Base-by-base conservation (phyloP, 257 asterid genomes). In the Jaltomata sinuosa region DNA sequence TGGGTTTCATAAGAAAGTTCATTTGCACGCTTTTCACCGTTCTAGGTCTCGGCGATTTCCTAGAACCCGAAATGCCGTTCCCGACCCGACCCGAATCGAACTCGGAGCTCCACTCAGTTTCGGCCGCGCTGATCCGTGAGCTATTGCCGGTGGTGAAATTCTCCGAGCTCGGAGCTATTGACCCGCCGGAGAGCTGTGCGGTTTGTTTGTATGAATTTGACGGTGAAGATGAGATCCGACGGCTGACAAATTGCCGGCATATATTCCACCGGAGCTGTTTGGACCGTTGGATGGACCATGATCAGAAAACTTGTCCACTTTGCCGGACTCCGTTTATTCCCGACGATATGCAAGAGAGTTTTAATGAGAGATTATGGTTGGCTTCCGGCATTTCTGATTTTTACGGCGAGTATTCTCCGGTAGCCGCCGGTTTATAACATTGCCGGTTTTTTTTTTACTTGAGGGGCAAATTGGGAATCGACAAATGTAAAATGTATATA, bases 241-340 rank as follows among this genome's bases (percentile, higher is more conserved):
- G 93, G 89, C 87, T 95, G 82, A 61, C 91, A 29, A 97, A 94
- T 83, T 97, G 99, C 87, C 83, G 97, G 25, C 99, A 97, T 79
- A 82, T 97, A 7, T 97, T 94, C 71, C 99, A 97, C 84, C 81
- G 93, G 91, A 84, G 88, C 76, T 97, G 99, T 85, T 83, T 97
- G 62, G 99, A 97, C 94, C 97, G 98, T 42, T 97, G 99, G 99
- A 95, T 97, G 97, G 98, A 95, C 87, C 98, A 94, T 85, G 98
- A 94, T 87, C 98, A 93, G 97, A 94, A 94, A 68, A 97, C 99
- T 74, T 97, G 99, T 53, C 98, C 99, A 3, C 94, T 97, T 27
- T 97, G 99, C 85, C 89, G 99, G 34, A 91, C 94, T 84, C 91
- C 91, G 42, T 91, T 97, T 32, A 87, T 97, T 1, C 97, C 99